Conservation (phyloP, 495 filamentous ascomycete genomes). For the Penicillium odoratum region DNA sequence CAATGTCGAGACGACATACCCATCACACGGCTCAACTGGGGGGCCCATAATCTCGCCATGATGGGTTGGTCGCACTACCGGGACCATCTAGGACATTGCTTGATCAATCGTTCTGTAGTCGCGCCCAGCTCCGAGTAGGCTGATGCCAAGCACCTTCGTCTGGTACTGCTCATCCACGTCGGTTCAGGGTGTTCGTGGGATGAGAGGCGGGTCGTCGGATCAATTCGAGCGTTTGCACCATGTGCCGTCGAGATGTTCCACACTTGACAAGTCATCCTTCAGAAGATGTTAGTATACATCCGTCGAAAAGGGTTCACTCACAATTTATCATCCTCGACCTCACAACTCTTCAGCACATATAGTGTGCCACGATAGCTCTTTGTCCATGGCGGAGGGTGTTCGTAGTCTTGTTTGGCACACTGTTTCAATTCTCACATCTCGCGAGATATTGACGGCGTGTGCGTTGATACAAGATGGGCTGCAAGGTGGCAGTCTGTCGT, state of each 20-base stretch:
- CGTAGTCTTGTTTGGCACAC: not conserved
- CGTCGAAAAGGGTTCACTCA: no score
- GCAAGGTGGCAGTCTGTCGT: not conserved
- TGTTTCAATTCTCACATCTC: not conserved
- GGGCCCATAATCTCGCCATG: no score
- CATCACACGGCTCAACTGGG: no score
- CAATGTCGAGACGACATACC: no score
- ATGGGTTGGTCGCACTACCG: no score
- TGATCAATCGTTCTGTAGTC: constrained; percentile 3
- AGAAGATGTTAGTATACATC: no score
- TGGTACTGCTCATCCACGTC: not conserved
- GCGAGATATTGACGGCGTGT: not conserved
- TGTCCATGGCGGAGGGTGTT: not conserved
- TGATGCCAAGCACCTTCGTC: constrained; percentile 2
- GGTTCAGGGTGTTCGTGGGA: no score
- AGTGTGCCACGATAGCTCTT: not conserved
- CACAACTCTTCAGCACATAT: constrained; percentile 1
- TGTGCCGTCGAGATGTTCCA: no score
- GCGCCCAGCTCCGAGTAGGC: constrained; percentile 1
- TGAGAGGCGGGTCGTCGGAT: no score
- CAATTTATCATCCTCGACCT: not conserved
- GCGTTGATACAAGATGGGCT: constrained; percentile 1
- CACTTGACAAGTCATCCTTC: no score
- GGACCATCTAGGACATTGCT: no score
- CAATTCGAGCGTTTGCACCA: no score